phyloP scores from a whole-genome alignment of 176 grass and related monocot species.

The Alloteropsis semialata region DNA sequence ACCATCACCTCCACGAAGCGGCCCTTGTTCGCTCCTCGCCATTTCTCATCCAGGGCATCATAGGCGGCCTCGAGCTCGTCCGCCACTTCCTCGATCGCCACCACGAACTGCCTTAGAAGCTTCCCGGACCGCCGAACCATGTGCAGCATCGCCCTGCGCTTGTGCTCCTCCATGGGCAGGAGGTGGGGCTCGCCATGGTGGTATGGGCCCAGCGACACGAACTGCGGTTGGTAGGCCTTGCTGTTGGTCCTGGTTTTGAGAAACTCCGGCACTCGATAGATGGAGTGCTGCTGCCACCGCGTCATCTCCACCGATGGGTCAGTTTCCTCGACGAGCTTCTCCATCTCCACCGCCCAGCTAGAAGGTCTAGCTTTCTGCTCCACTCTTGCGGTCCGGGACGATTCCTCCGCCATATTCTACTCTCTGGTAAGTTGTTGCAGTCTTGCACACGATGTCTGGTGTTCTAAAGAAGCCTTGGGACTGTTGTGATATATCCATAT shows the following conservation, averaged over 20 bases:
- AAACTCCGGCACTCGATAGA: neutral
- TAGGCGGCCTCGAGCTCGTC: constrained; percentile 25
- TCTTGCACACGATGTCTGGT: no score
- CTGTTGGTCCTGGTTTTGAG: constrained; percentile 21
- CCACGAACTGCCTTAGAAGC: constrained; percentile 17
- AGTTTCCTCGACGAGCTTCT: neutral
- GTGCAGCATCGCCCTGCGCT: constrained; percentile 17
- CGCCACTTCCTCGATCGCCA: constrained; percentile 6
- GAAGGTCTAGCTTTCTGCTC: neutral
- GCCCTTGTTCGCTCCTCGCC: constrained; percentile 9
- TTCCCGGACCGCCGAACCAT: constrained; percentile 24
- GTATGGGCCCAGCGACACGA: constrained; percentile 49
- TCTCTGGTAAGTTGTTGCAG: no score
- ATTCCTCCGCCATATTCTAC: no score
- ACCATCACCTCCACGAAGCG: constrained; percentile 54
- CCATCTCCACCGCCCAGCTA: neutral
- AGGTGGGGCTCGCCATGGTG: constrained; percentile 36
- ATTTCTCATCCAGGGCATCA: constrained; percentile 17
- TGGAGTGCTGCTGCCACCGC: neutral
- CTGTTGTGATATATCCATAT: no score
- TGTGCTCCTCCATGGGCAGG: constrained; percentile 41
- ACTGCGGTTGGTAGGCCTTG: constrained; percentile 24
- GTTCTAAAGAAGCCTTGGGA: no score
- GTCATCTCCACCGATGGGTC: neutral
- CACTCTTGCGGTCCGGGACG: no score